Evolutionary conservation across 2,329 filamentous ascomycete species (phyloP), one percentile per base, ranked within the genome.

Genomic region (Lasiodiplodia citricola): DNA sequence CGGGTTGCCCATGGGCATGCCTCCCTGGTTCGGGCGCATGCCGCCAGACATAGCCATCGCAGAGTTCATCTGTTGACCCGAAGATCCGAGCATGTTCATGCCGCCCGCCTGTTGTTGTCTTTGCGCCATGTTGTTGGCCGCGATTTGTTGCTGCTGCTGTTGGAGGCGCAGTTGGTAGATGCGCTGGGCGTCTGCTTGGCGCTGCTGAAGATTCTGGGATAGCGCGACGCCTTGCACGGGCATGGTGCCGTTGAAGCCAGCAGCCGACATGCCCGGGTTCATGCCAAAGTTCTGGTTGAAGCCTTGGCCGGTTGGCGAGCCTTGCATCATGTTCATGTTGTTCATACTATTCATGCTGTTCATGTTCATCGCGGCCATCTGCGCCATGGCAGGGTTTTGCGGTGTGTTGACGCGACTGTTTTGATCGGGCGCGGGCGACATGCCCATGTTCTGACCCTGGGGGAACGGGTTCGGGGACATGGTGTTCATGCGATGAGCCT

Each of bases 391-490:
- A 68, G 81, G 80, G 55, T 90, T 91, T 76, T 94, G 92, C 0
- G 92, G 91, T 10, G 92, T 94, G 68, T 85, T 85, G 41, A 87
- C 85, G 68, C 86, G 82, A 74, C 89, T 70, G 52, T 69, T 71
- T 38, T 66, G 68, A 54, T 96, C 92, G 28, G 92, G 91, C 18
- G 91, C 88, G 13, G 93, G 92, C 2, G 93, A 96, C 70, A 90
- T 87, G 75, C 85, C 87, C 74, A 93, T 92, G 75, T 92, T 91
- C 73, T 91, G 90, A 38, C 87, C 86, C 18, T 92, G 92, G 1
- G 92, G 94, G 78, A 96, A 97, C 0, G 93, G 93, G 79, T 96
- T 95, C 3, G 96, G 95, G 38, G 96, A 98, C 54, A 93, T 91
- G 56, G 95, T 97, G 72, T 94, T 91, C 79, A 98, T 93, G 75